Base-by-base conservation (phyloP, 1,284 basidiomycete genomes). In the Cutaneotrichosporon curvatum region DNA sequence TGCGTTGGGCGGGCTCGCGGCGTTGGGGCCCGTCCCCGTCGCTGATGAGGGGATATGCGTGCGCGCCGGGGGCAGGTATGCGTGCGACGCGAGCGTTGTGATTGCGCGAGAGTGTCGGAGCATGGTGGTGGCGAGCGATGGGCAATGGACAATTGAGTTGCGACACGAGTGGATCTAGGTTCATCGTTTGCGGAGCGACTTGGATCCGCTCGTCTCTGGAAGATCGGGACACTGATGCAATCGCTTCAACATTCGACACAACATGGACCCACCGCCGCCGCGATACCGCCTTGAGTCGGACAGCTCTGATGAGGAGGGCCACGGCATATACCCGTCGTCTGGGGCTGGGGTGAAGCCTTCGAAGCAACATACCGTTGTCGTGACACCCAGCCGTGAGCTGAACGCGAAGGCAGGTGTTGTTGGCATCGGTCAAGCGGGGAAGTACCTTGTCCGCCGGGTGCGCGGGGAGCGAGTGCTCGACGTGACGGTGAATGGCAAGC, bases 221-320 rank as follows among this genome's bases (percentile, higher is more conserved):
- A n/a, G n/a, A n/a, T n/a, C 7, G 25, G 12, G 25, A 12, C 25
- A 28, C 7, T 28, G 25, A 28, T 28, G 25, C 25, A 28, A 28
- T n/a, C n/a, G n/a, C n/a, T n/a, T n/a, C n/a, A n/a, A n/a, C n/a
- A n/a, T n/a, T n/a, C n/a, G n/a, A n/a, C 28, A 40, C 23, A 18
- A 37, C 19, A 68, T 68, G 66, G 25, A 47, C 4, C 63, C 56
- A 4, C 66, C 66, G 9, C 66, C 66, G 10, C 66, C 66, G 19
- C 58, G 68, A 34, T 70, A 70, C 51, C 56, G 62, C 20, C 57
- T 70, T 44, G 68, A 70, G 49, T 70, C 68, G 10, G 68, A 70
- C 50, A 63, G 60, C 10, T 66, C 64, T 2, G 68, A 70, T 42
- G 68, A 70, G 50, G 66, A 68, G 54, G 66, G 65, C 6, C 60